Evolutionary conservation across 2,329 filamentous ascomycete genomes (phyloP).

Genomic region (Chrysosporium keratinophilum): DNA sequence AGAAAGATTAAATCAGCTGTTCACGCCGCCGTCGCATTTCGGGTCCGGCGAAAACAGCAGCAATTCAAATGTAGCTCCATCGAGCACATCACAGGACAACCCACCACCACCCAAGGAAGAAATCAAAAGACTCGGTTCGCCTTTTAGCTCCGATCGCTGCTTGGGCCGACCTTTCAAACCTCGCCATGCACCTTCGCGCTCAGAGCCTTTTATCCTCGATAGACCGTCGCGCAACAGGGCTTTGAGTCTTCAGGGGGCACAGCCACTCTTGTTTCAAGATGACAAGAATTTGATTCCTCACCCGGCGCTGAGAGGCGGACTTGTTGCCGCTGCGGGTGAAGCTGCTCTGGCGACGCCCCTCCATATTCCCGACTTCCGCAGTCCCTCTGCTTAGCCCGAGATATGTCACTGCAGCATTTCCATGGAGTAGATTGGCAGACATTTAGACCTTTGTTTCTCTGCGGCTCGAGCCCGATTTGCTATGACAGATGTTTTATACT

Average conservation of each 20-base stretch:
- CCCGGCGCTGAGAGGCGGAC: neutral
- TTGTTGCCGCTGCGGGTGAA: neutral
- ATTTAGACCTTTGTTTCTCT: neutral
- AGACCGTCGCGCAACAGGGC: neutral
- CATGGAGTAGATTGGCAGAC: neutral
- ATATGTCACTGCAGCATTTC: neutral
- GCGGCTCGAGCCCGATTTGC: neutral
- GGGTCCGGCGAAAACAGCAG: slow-evolving; percentile 20
- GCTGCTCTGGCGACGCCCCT: neutral
- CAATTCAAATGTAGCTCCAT: slow-evolving; percentile 17
- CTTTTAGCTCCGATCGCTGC: slow-evolving; percentile 35
- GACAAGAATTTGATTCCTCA: neutral
- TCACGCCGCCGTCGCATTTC: slow-evolving; percentile 39
- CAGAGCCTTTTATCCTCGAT: slow-evolving; percentile 33
- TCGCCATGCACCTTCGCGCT: slow-evolving; percentile 35
- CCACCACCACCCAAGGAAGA: slow-evolving; percentile 22
- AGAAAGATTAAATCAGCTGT: slow-evolving; percentile 44
- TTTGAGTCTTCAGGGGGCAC: neutral
- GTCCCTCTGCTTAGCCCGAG: neutral
- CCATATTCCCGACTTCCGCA: neutral
- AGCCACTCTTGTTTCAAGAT: neutral
- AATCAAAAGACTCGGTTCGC: slow-evolving; percentile 40
- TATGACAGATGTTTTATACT: neutral
- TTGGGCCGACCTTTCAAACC: slow-evolving; percentile 27
- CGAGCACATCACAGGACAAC: slow-evolving; percentile 11